Conservation (phyloP, 352 stramenopile genomes). For the Pythium periplocum region DNA sequence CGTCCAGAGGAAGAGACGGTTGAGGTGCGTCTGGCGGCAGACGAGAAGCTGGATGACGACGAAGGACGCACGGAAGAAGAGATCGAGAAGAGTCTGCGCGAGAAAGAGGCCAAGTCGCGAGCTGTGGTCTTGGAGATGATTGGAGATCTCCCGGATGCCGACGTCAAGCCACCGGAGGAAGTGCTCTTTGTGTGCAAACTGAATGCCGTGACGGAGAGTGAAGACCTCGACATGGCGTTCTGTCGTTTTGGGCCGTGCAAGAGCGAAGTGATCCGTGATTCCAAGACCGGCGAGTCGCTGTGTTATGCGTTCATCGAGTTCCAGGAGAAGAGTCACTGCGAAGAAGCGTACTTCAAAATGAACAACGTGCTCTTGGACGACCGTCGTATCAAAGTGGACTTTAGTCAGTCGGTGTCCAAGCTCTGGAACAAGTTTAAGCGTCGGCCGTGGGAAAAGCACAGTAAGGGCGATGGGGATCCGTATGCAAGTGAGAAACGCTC, state of each 20-base stretch:
- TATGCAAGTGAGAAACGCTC: conserved; percentile 30
- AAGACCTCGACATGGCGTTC: conserved; percentile 94
- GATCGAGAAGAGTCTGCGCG: conserved; percentile 82
- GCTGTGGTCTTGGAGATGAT: conserved; percentile 99
- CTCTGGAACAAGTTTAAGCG: conserved; percentile 92
- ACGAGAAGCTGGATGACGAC: conserved; percentile 82
- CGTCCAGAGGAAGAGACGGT: conserved; percentile 91
- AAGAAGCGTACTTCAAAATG: conserved; percentile 99
- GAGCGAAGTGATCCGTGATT: conserved; percentile 96
- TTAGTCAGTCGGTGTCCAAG: conserved; percentile 98
- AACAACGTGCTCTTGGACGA: conserved; percentile 99
- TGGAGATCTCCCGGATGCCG: conserved; percentile 95
- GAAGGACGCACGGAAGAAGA: conserved; percentile 80
- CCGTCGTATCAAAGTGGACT: conserved; percentile 94
- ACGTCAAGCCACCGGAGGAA: conserved; percentile 97
- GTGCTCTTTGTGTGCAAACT: conserved; percentile 98
- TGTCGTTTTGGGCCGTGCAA: conserved; percentile 87
- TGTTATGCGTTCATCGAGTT: conserved; percentile 99
- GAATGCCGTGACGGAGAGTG: conserved; percentile 92
- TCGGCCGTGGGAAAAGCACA: conserved; percentile 54
- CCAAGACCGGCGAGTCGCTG: conserved; percentile 95
- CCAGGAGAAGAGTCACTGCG: conserved; percentile 89
- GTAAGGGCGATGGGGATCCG: conserved; percentile 42
- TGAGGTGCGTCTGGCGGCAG: conserved; percentile 81
- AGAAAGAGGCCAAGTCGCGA: conserved; percentile 92